phyloP scores from a whole-genome alignment of 2,329 filamentous ascomycete genomes.

The Fusarium torreyae region DNA sequence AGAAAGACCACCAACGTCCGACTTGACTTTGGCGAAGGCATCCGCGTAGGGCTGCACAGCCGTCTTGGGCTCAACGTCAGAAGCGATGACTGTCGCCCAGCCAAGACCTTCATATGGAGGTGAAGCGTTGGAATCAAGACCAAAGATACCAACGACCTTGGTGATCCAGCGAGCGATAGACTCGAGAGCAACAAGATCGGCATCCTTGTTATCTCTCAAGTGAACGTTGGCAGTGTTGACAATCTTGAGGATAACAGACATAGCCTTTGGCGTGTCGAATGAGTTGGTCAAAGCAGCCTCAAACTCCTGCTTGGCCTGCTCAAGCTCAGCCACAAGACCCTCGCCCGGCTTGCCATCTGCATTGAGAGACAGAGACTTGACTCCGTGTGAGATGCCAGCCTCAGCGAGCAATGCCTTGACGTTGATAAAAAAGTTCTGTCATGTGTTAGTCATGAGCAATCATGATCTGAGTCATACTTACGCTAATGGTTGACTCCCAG shows the following conservation, averaged over 20 bases:
- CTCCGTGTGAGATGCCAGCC: conserved; percentile 53
- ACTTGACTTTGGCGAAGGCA: conserved; percentile 62
- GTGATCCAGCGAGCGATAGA: conserved; percentile 84
- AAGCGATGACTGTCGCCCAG: conserved; percentile 64
- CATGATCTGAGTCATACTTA: conserved; percentile 52
- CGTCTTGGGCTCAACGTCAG: conserved; percentile 60
- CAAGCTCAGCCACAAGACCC: conserved; percentile 60
- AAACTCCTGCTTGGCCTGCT: conserved; percentile 69
- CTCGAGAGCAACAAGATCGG: conserved; percentile 65
- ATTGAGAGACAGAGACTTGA: conserved; percentile 59
- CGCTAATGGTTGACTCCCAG: conserved; percentile 86
- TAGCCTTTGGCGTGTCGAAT: conserved; percentile 86
- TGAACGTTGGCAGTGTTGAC: conserved; percentile 82
- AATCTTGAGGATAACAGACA: conserved; percentile 83
- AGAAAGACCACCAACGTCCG: conserved; percentile 63
- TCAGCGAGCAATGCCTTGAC: conserved; percentile 69
- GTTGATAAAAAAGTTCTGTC: conserved; percentile 71
- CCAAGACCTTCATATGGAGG: conserved; percentile 70
- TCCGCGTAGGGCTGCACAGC: conserved; percentile 64
- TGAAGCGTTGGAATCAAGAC: conserved; percentile 76
- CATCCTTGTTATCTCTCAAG: conserved; percentile 63
- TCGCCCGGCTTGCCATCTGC: conserved; percentile 51
- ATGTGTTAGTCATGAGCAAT: conserved; percentile 34
- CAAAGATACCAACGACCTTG: conserved; percentile 86
- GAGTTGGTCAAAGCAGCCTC: conserved; percentile 81